phyloP scores from a whole-genome alignment of 208 protist species.

The Leishmania major region DNA sequence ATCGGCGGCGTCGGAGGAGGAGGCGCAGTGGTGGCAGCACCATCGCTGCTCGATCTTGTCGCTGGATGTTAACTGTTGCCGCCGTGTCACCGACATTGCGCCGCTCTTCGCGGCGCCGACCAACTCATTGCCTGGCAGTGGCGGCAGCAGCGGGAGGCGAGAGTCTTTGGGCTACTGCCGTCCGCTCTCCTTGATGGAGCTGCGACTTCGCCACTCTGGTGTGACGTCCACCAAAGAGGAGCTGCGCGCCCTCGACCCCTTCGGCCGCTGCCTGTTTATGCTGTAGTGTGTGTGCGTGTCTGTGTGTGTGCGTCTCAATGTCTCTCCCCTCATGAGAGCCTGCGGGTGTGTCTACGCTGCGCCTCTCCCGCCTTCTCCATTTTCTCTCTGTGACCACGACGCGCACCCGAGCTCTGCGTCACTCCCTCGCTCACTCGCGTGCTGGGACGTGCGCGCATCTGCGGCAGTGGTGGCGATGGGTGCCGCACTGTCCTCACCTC shows the following conservation, averaged over 20 bases:
- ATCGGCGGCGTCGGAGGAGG: neutral
- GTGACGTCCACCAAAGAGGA: conserved; percentile 19
- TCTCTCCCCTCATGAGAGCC: neutral
- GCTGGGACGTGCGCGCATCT: neutral
- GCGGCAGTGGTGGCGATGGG: neutral
- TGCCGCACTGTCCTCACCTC: neutral
- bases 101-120: conserved; percentile 6
- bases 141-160: neutral
- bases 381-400: neutral
- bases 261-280: conserved; percentile 9
- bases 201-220: conserved; percentile 17
- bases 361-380: neutral
- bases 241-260: conserved; percentile 20
- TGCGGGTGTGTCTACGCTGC: neutral
- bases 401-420: neutral
- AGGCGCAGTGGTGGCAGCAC: conserved; percentile 4
- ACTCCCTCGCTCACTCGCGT: neutral
- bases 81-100: conserved; percentile 17
- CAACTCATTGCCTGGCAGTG: neutral
- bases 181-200: conserved; percentile 1
- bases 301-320: neutral
- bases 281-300: neutral
- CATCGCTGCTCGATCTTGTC: conserved; percentile 24
- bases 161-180: neutral
- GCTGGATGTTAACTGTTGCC: conserved; percentile 25